Conservation (phyloP, 1,284 basidiomycete species). For the Sphaerobolus stellatus region DNA sequence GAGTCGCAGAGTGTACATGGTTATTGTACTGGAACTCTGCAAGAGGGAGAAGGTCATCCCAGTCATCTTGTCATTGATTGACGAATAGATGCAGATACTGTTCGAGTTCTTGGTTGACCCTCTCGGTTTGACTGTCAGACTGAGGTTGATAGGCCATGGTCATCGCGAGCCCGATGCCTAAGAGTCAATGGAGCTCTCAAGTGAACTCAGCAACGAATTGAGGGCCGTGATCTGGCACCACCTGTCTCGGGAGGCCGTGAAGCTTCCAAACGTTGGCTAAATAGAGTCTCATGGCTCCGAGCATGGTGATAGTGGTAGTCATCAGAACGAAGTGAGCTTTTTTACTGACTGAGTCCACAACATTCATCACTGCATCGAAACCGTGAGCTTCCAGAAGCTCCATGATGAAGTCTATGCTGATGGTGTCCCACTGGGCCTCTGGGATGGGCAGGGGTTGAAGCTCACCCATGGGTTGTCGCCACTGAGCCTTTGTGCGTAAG, state of each 20-base stretch:
- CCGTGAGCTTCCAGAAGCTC: slow-evolving; percentile 34
- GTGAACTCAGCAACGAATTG: slow-evolving; percentile 36
- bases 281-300: slow-evolving; percentile 26
- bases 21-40: background rate
- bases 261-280: slow-evolving; percentile 29
- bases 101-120: slow-evolving; percentile 37
- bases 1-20: background rate
- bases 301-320: slow-evolving; percentile 24
- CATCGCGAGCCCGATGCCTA: slow-evolving; percentile 22
- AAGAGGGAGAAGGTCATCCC: background rate
- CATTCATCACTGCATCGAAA: slow-evolving; percentile 35
- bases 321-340: slow-evolving; percentile 28
- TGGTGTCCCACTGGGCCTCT: slow-evolving; percentile 27
- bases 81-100: slow-evolving; percentile 27
- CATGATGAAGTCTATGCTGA: slow-evolving; percentile 39
- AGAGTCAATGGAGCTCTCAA: slow-evolving; percentile 19
- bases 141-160: slow-evolving; percentile 38
- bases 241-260: slow-evolving; percentile 32
- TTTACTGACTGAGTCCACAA: slow-evolving; percentile 23
- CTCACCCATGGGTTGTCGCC: slow-evolving; percentile 19
- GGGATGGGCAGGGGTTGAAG: slow-evolving; percentile 31
- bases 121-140: slow-evolving; percentile 34
- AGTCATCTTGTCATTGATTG: slow-evolving; percentile 20
- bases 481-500: slow-evolving; percentile 25
- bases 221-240: slow-evolving; percentile 37